Conservation (phyloP, 371 early-diverging fungal genomes). For the Mucor circinelloides region DNA sequence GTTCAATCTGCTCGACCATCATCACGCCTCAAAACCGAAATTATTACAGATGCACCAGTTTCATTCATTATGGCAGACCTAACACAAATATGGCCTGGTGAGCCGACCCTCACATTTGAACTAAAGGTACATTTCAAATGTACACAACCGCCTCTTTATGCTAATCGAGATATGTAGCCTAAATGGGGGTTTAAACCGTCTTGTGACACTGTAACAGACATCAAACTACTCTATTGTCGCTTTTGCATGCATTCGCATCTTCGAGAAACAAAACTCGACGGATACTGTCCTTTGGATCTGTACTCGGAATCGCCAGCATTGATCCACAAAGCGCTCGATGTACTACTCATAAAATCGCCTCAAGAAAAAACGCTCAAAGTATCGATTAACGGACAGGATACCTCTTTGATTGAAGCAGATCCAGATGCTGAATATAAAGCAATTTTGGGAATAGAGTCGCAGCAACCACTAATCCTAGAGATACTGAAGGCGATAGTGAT, state of each 20-base stretch:
- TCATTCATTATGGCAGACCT: conserved; percentile 39
- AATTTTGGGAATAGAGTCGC: not conserved
- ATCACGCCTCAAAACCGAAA: conserved; percentile 9
- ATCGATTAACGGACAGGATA: conserved; percentile 22
- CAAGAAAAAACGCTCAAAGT: conserved; percentile 40
- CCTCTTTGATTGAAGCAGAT: not conserved
- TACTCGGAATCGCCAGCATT: conserved; percentile 41
- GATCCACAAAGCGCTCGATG: conserved; percentile 33
- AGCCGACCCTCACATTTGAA: conserved; percentile 31
- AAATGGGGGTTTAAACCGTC: conserved; percentile 65
- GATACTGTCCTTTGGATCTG: conserved; percentile 63
- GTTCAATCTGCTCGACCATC: conserved; percentile 25
- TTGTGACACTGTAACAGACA: conserved; percentile 32
- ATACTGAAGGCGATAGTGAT: conserved; percentile 26
- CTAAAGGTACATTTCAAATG: conserved; percentile 37
- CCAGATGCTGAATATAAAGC: not conserved
- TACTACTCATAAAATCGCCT: conserved; percentile 20
- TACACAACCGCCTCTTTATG: not conserved
- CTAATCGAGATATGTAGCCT: conserved; percentile 35
- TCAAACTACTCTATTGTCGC: conserved; percentile 41
- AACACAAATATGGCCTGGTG: conserved; percentile 21
- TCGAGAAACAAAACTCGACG: conserved; percentile 12
- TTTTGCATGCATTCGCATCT: conserved; percentile 62
- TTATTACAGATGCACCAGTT: conserved; percentile 19
- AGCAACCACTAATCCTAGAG: not conserved